Evolutionary conservation across 1,284 basidiomycete genomes (phyloP).

Genomic region (Ceratobasidium sp.): DNA sequence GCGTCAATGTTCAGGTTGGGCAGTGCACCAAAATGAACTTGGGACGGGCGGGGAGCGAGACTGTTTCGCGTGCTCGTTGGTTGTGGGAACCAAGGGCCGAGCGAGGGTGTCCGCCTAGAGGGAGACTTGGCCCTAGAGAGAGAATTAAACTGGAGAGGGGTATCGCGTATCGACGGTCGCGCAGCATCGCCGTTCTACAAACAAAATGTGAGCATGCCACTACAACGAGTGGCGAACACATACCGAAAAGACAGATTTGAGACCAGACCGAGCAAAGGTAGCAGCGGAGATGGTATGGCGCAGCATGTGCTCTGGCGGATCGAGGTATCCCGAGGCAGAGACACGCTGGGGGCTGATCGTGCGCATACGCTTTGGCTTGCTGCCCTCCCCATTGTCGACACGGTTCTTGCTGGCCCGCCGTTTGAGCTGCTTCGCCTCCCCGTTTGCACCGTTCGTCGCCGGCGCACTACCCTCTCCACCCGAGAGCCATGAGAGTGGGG

Average conservation of each 20-base stretch:
- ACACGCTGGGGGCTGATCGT: conserved; percentile 58
- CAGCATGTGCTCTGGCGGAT: conserved; percentile 55
- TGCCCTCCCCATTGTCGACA: conserved; percentile 5
- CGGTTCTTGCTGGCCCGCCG: conserved; percentile 11
- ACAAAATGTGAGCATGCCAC: background rate
- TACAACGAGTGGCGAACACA: conserved; percentile 11
- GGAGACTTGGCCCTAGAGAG: conserved; percentile 7
- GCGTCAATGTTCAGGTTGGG: conserved; percentile 31
- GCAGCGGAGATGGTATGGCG: conserved; percentile 43
- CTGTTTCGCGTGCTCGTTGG: conserved; percentile 29
- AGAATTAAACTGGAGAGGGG: background rate
- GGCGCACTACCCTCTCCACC: background rate
- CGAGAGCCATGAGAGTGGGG: conserved; percentile 63
- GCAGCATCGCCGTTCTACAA: background rate
- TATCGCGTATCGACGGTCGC: conserved; percentile 12
- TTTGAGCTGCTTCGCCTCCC: conserved; percentile 13
- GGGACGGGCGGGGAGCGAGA: conserved; percentile 17
- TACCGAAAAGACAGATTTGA: conserved; percentile 37
- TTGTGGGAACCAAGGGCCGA: conserved; percentile 32
- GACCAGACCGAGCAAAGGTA: conserved; percentile 52
- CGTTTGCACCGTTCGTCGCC: background rate
- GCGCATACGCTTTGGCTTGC: conserved; percentile 62
- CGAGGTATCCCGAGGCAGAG: conserved; percentile 57
- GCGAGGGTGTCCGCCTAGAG: conserved; percentile 11
- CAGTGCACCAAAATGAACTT: conserved; percentile 20